Evolutionary conservation across 2,329 filamentous ascomycete species (phyloP), one percentile per base, ranked within the genome.

Genomic region (Biscogniauxia sp.): DNA sequence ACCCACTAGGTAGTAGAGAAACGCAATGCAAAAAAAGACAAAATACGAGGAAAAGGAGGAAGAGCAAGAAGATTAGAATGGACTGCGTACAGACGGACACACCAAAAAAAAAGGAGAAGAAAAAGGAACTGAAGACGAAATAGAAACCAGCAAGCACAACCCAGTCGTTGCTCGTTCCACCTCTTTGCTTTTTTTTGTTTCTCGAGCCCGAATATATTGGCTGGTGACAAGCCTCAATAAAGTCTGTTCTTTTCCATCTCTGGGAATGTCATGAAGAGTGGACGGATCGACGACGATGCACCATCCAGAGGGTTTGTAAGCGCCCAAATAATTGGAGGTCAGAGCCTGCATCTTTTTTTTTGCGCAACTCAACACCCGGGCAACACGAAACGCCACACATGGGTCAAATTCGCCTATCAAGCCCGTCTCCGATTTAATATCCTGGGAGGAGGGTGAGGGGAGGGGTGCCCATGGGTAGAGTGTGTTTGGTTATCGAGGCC

Each of bases 301-400:
- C 37, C 20, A 17, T 45, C 49, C 51, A 32, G 57, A 53, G 51
- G 53, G n/a, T n/a, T 56, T 54, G 49, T 56, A 51, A 54, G 56
- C n/a, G 15, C 52, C 54, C 51, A 52, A 59, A 56, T 61, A 57
- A 61, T 54, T 58, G 54, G 45, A 56, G 26, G 55, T 53, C 58
- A 52, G 55, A 55, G 59, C 49, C 45, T 60, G 62, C 55, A 61
- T 61, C 51, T 53, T n/a, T n/a, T n/a, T n/a, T n/a, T n/a, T 62
- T 58, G 59, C 61, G 56, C 62, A 63, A 65, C 63, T 58, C 64
- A 64, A 61, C 50, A 55, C 54, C 59, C 54, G 59, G 59, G 59
- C 59, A 66, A 66, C 61, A 66, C 65, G 65, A 66, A 64, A 57
- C 65, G 65, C 65, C 65, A 65, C 63, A 64, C 65, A 54, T 63